Evolutionary conservation across 139 green algal genomes (phyloP).

Genomic region (Auxenochlorella pyrenoidosa): DNA sequence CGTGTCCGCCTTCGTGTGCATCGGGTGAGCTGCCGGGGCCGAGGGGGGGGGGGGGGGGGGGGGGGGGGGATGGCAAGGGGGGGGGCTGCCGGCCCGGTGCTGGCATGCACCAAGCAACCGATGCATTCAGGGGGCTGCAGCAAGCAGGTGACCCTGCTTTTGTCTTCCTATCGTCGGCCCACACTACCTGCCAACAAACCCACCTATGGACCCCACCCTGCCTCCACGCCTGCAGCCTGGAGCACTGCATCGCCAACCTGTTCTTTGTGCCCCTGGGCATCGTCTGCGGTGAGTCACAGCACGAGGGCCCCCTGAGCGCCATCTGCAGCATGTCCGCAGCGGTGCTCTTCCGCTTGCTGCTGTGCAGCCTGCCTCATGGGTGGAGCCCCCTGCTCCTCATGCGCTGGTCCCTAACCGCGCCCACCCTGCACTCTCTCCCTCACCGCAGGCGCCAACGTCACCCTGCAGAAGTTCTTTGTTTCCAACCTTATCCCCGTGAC

Average conservation of each 20-base stretch:
- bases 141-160: background rate
- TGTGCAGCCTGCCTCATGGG: too few species aligned
- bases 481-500: conserved; percentile 83
- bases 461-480: conserved; percentile 71
- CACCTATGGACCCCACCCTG: background rate
- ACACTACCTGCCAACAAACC: background rate
- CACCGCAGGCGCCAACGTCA: conserved; percentile 71
- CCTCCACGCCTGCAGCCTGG: conserved; percentile 70
- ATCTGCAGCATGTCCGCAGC: too few species aligned
- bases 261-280: conserved; percentile 68
- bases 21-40: conserved; percentile 20
- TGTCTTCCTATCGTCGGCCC: too few species aligned
- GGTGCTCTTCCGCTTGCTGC: too few species aligned
- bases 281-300: conserved; percentile 17
- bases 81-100: background rate
- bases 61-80: background rate
- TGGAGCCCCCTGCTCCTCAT: too few species aligned
- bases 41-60: too few species aligned
- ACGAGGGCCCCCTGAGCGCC: too few species aligned
- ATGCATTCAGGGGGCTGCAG: background rate
- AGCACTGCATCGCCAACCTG: conserved; percentile 84
- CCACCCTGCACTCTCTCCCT: background rate
- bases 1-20: conserved; percentile 75
- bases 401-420: background rate
- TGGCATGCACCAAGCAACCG: background rate